Conservation (phyloP, 371 early-diverging fungal genomes). For the Mucor racemosus region DNA sequence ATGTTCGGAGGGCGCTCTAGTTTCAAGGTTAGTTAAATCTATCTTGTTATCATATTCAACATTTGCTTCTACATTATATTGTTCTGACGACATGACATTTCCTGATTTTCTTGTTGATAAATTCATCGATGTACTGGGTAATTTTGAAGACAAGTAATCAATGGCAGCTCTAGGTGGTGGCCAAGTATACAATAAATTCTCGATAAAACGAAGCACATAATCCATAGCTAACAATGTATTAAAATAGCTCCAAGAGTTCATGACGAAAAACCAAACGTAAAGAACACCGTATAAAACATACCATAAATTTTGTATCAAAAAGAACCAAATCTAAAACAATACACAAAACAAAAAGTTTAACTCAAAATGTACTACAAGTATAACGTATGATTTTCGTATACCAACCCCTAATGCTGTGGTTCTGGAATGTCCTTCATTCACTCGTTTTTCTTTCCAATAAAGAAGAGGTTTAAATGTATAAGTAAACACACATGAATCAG, state of each 20-base stretch:
- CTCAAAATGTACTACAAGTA: background rate
- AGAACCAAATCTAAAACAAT: conserved; percentile 22
- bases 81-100: conserved; percentile 12
- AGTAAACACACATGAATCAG: conserved; percentile 12
- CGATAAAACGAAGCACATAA: conserved; percentile 14
- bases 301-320: conserved; percentile 20
- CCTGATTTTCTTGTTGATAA: conserved; percentile 13
- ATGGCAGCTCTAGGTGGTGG: conserved; percentile 20
- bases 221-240: conserved; percentile 17
- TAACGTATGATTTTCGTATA: background rate
- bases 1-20: background rate
- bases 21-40: background rate
- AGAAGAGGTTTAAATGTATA: conserved; percentile 27
- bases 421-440: conserved; percentile 12
- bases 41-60: background rate
- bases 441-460: conserved; percentile 20
- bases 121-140: conserved; percentile 2
- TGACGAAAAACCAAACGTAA: conserved; percentile 28
- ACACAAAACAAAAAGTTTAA: too few relatives aligned
- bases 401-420: conserved; percentile 28
- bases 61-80: conserved; percentile 11
- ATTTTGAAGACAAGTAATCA: conserved; percentile 3
- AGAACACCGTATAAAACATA: conserved; percentile 17
- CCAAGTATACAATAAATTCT: conserved; percentile 24
- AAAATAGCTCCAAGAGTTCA: conserved; percentile 15